Conservation (phyloP, 192 early-diverging fungal species). For the Paraglomus occultum region DNA sequence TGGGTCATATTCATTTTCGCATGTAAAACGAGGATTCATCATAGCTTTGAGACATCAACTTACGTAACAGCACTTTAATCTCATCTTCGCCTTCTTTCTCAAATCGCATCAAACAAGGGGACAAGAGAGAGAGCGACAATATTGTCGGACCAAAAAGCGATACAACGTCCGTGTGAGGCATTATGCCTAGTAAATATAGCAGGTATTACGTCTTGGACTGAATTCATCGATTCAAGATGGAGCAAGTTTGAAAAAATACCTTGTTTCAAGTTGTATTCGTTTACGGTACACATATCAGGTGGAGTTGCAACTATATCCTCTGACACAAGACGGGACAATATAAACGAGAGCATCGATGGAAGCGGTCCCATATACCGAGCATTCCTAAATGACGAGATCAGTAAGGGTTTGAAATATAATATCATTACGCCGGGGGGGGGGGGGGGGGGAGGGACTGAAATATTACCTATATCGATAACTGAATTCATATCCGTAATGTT, state of each 20-base stretch:
- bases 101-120: constrained; percentile 68
- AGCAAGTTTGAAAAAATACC: constrained; percentile 54
- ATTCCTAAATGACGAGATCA: too few species aligned
- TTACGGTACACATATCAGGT: constrained; percentile 58
- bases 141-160: constrained; percentile 63
- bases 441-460: not conserved
- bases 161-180: constrained; percentile 50
- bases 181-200: too few species aligned
- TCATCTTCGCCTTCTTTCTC: constrained; percentile 34
- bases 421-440: not conserved
- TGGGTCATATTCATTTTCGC: not conserved
- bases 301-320: constrained; percentile 36
- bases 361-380: too few species aligned
- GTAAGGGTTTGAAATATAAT: not conserved
- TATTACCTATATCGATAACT: constrained; percentile 58
- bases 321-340: constrained; percentile 14
- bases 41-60: constrained; percentile 4
- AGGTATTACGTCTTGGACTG: too few species aligned
- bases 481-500: constrained; percentile 68
- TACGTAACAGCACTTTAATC: constrained; percentile 43
- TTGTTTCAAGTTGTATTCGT: constrained; percentile 69
- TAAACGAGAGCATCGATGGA: not conserved
- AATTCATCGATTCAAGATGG: constrained; percentile 34
- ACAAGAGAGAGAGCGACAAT: constrained; percentile 57
- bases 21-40: not conserved